Evolutionary conservation across 768 basidiomycete species (phyloP), one percentile per base, ranked within the genome.

Genomic region (Calvatia gigantea): DNA sequence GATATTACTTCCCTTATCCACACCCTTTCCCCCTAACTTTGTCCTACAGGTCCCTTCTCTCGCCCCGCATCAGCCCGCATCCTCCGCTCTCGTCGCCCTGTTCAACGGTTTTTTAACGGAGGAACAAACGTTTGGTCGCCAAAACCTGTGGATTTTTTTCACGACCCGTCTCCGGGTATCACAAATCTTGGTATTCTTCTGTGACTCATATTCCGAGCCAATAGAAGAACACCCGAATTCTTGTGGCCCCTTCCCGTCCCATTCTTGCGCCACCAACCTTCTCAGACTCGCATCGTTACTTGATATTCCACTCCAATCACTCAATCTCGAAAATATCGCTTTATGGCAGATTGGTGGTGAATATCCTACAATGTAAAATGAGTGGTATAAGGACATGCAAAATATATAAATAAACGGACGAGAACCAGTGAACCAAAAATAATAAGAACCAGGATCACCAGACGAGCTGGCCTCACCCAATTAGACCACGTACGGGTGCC

Each of bases 391-490:
- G 15, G 5, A 44, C 14, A 32, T n/a, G n/a, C 21, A 28, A 37
- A 33, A 54, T 45, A 17, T 42, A 45, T 27, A 35, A 45, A 37
- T 45, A 45, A 45, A 28, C 27, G 32, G 15, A 8, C 39, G 25
- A 32, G 11, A 12, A 12, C 4, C 35, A 37, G 35, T 9, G n/a
- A 41, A 41, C 7, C n/a, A 32, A 12, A 11, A 44, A 15, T 25
- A 15, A 32, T 52, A 33, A 58, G 32, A 43, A 54, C 48, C n/a
- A 29, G 11, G 54, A 29, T 44, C 42, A 51, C 27, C 57, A 58
- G 37, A 43, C 44, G 23, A 37, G 33, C 7, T 11, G 33, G 15
- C 17, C 29, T 31, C 45, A 25, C 33, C 50, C 23, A 44, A 57
- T 45, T 21, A 38, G 29, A 39, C 17, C 31, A 37, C 23, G n/a